phyloP scores from a whole-genome alignment of 352 stramenopile species.

The Blastocystis sp. region DNA sequence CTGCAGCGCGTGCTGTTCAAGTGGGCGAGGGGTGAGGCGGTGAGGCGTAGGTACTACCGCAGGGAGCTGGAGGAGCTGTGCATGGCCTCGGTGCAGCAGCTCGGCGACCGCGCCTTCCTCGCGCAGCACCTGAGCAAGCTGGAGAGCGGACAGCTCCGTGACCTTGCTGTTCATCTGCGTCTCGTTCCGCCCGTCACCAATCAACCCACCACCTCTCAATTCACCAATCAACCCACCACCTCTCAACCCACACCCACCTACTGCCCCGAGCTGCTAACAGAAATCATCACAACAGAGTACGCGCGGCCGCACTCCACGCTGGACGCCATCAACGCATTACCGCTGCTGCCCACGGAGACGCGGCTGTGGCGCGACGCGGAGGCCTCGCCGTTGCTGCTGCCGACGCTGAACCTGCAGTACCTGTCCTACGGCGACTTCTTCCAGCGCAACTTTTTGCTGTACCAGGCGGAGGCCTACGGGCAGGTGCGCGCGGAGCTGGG shows the following conservation, averaged over 20 bases:
- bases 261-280: constrained; percentile 53
- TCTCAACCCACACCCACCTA: not conserved
- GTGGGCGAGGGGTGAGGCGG: not conserved
- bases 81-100: constrained; percentile 70
- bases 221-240: too few species aligned
- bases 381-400: constrained; percentile 73
- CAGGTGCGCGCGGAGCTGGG: constrained; percentile 82
- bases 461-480: constrained; percentile 82
- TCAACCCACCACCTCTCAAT: too few species aligned
- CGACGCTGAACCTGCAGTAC: constrained; percentile 91
- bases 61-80: constrained; percentile 72
- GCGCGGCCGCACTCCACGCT: constrained; percentile 72
- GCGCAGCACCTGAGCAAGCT: too few species aligned
- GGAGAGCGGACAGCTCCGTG: not conserved
- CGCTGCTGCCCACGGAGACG: constrained; percentile 81
- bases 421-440: constrained; percentile 89
- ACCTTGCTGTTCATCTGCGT: not conserved
- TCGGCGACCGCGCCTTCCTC: not conserved
- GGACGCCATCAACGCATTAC: constrained; percentile 73
- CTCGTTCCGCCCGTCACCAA: constrained; percentile 18
- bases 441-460: constrained; percentile 84
- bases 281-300: constrained; percentile 68
- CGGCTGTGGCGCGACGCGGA: constrained; percentile 81
- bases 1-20: constrained; percentile 76
- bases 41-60: constrained; percentile 69